Evolutionary conservation across 1,284 basidiomycete genomes (phyloP), one percentile per base, ranked within the genome.

Genomic region (Cryptococcus sp.): DNA sequence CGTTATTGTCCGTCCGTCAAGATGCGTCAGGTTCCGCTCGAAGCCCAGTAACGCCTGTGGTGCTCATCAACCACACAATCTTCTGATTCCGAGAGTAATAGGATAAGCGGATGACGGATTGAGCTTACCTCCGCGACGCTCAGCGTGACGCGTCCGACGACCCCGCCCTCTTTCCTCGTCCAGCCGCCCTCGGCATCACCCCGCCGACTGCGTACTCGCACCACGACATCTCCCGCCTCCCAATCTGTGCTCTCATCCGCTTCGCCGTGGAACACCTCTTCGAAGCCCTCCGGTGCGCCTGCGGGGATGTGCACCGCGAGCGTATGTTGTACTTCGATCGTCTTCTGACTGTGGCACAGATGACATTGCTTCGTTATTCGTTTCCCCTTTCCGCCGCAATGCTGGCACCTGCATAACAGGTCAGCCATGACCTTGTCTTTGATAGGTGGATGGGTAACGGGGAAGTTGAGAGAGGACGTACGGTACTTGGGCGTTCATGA

Each of bases 221-320:
- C 82, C 40, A 96, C 82, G 54, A 97, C 85, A 78, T 97, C 93
- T 17, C 93, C 93, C 8, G 94, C 82, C 67, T 94, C 91, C 87
- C 87, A 93, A 64, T 96, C 93, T 5, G 91, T 91, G 58, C 83
- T 89, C 80, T 97, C 93, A 74, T 97, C 94, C 44, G 89, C 90
- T 76, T 96, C 93, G 22, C 91, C 91, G 66, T 93, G 89, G 67
- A 93, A 96, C 1, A 93, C 84, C 50, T 93, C 86, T 75, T 97
- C 90, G 71, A 90, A 88, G 0, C 90, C 92, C 74, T 97, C 93
- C 0, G 92, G 90, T 81, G 90, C 89, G 23, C 93, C 94, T 5
- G 86, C 84, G n/a, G 86, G 84, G 48, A 97, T 84, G 60, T 89
- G 86, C 47, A 90, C 88, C 20, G 87, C 86, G 67, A 97, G 86